Base-by-base conservation (phyloP, 768 basidiomycete species). In the Heimioporus sp. region DNA sequence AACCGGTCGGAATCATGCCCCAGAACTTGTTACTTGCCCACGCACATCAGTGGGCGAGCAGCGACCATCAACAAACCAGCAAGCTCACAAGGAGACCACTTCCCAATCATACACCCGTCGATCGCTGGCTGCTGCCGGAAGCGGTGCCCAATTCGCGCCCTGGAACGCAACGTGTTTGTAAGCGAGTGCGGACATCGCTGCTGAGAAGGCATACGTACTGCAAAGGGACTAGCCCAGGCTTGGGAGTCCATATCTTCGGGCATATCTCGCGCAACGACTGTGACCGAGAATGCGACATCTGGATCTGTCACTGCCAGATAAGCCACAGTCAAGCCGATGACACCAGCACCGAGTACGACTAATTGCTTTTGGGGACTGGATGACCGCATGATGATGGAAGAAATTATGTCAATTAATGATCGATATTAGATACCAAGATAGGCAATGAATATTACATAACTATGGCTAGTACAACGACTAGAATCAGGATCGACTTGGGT, bases 211-310 rank as follows among this genome's bases (percentile, higher is more conserved):
- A 47, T 51, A 77, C 73, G 46, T 51, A 77, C 77, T 52, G 79
- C 77, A 65, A 78, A 80, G n/a, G 79, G 79, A 48, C 75, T 79
- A 10, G 78, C 69, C 66, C 75, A 79, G 5, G 69, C 74, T 46
- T 76, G 75, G 4, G 76, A 78, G 41, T 67, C 66, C 57, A 61
- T 64, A 40, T 69, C 65, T 41, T 67, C 56, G 2, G 71, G 70
- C 65, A 73, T 72, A 49, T 73, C 72, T 48, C 71, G 61, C 43
- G 72, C 72, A 5, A 73, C 56, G 39, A 73, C 54, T 0, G 67
- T 69, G 6, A 71, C 37, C 15, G 19, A 54, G 49, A 64, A 61
- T 4, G 53, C 2, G n/a, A 39, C 45, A 37, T 53, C 45, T 36
- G 54, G 51, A 36, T 66, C 63, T 46, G 58, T 62, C 7, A 64